Evolutionary conservation across 352 stramenopile species (phyloP).

Genomic region (Pythium aphanidermatum): DNA sequence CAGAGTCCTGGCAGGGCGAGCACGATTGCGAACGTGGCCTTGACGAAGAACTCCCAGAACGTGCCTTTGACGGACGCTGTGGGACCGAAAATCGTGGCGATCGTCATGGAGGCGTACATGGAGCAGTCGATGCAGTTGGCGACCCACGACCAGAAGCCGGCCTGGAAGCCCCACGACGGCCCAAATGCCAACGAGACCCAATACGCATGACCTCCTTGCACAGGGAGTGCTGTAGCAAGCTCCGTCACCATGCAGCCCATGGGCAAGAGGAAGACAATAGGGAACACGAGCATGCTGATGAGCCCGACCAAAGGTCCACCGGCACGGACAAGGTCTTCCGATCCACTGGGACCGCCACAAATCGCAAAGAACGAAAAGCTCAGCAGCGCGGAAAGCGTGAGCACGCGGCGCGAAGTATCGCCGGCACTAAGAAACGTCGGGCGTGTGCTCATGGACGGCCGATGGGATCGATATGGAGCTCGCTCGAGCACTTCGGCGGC

Average conservation of each 20-base stretch:
- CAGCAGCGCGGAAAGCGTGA: constrained; percentile 36
- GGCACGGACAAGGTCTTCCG: constrained; percentile 35
- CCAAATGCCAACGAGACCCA: constrained; percentile 68
- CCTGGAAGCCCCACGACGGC: constrained; percentile 61
- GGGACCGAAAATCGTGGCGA: constrained; percentile 21
- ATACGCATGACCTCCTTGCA: constrained; percentile 47
- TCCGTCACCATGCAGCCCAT: constrained; percentile 44
- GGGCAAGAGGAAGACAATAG: constrained; percentile 42
- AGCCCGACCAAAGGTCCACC: constrained; percentile 36
- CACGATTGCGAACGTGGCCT: constrained; percentile 39
- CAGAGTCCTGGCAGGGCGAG: constrained; percentile 43
- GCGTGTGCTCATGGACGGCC: background rate
- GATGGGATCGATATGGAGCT: constrained; percentile 5
- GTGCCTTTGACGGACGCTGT: constrained; percentile 16
- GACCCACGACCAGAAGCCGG: constrained; percentile 80
- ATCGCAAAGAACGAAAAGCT: constrained; percentile 53
- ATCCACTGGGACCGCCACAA: constrained; percentile 35
- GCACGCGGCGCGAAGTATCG: constrained; percentile 9
- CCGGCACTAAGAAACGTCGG: background rate
- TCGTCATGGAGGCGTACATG: constrained; percentile 51
- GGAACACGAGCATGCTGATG: constrained; percentile 26
- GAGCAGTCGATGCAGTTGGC: constrained; percentile 72
- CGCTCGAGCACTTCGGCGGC: background rate
- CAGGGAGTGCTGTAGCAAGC: constrained; percentile 39
- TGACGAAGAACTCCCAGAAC: constrained; percentile 34